Evolutionary conservation across 192 early-diverging fungal genomes (phyloP).

Genomic region (Rhizophagus sp.): DNA sequence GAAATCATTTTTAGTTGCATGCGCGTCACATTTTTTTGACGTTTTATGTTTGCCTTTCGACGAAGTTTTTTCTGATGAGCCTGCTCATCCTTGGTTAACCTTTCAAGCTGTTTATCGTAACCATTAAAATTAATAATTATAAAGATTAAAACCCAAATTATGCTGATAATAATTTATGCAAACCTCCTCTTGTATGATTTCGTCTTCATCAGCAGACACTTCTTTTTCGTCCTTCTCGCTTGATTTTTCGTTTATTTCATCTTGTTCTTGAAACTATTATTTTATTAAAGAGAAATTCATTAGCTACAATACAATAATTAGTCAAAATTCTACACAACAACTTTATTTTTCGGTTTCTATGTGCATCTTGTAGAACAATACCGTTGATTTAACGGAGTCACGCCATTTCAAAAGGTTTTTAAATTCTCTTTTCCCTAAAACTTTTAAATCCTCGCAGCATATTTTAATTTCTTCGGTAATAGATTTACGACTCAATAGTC

Average conservation of each 20-base stretch:
- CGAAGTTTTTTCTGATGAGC: slow-evolving; percentile 54
- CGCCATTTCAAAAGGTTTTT: slow-evolving; percentile 90
- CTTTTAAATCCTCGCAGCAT: slow-evolving; percentile 84
- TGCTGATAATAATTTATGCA: background rate
- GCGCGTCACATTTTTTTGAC: slow-evolving; percentile 65
- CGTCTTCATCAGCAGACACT: slow-evolving; percentile 57
- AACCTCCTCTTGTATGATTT: slow-evolving; percentile 53
- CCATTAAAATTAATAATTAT: background rate
- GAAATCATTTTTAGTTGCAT: slow-evolving; percentile 83
- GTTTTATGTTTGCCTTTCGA: slow-evolving; percentile 68
- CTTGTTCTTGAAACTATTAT: slow-evolving; percentile 2
- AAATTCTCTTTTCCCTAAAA: slow-evolving; percentile 94
- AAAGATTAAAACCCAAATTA: no score
- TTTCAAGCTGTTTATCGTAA: slow-evolving; percentile 29
- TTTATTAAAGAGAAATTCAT: slow-evolving; percentile 1
- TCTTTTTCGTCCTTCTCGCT: slow-evolving; percentile 12
- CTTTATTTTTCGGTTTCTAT: background rate
- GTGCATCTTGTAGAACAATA: slow-evolving; percentile 51
- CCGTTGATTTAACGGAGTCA: slow-evolving; percentile 64
- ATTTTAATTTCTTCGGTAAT: slow-evolving; percentile 83
- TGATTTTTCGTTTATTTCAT: background rate
- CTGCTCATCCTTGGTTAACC: slow-evolving; percentile 50
- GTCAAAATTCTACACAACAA: slow-evolving; percentile 34
- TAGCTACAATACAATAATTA: slow-evolving; percentile 47
- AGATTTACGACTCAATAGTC: slow-evolving; percentile 54